Percentiles rank a stretch among this genome's conserved stretches.
Conservation (phyloP, 768 basidiomycete species). For the Lactarius quietus region DNA sequence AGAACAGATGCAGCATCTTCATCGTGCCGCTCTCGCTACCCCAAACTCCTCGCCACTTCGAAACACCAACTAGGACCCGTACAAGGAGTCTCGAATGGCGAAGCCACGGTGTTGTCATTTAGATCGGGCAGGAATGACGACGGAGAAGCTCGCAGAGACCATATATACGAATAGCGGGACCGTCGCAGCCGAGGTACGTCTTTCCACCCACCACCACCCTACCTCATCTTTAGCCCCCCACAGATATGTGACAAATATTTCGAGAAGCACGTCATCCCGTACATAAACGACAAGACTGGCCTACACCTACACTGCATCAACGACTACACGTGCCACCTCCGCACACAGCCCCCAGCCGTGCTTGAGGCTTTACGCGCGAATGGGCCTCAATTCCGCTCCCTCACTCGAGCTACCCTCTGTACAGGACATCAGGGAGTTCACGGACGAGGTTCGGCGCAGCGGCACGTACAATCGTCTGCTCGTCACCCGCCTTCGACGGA, state of each 20-base stretch:
- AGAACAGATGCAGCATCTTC: constrained; percentile 97
- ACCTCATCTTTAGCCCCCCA: too few relatives aligned
- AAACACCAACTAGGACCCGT: constrained; percentile 83
- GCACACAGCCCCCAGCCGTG: constrained; percentile 59
- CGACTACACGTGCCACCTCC: constrained; percentile 57
- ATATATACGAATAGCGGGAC: constrained; percentile 88
- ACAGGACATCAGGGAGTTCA: constrained; percentile 67
- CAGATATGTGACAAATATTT: constrained; percentile 97
- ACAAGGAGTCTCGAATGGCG: constrained; percentile 32
- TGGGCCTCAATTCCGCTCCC: constrained; percentile 86
- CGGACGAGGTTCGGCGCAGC: constrained; percentile 55
- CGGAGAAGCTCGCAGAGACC: constrained; percentile 68
- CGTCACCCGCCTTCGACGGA: too few relatives aligned
- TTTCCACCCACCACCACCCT: too few relatives aligned
- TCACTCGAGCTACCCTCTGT: constrained; percentile 60
- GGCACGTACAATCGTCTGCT: too few relatives aligned
- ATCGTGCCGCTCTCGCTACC: constrained; percentile 85
- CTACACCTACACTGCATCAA: constrained; percentile 94
- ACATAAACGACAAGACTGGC: constrained; percentile 77
- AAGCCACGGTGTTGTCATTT: constrained; percentile 77
- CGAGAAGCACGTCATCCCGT: constrained; percentile 73
- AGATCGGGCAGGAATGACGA: constrained; percentile 51
- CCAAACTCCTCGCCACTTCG: constrained; percentile 78
- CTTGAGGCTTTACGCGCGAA: constrained; percentile 81
- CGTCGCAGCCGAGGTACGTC: constrained; percentile 81